Base-by-base conservation (phyloP, 164 flowering plant genomes). In the Umbilicus rupestris region DNA sequence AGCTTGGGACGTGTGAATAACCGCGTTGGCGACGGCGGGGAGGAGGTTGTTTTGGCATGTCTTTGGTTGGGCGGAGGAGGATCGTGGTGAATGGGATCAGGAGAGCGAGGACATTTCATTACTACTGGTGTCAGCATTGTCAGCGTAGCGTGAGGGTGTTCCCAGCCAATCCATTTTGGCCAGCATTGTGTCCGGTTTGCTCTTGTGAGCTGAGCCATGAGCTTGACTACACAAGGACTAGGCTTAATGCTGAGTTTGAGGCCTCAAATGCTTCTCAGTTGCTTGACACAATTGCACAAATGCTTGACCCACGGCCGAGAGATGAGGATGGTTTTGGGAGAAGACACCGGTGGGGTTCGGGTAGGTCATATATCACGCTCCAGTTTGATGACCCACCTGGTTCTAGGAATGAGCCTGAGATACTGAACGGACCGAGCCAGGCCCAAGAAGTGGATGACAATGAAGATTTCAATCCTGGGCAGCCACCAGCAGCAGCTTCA, bases 101-200 rank as follows among this genome's bases (percentile, higher is more conserved):
- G 35, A 71, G 87, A 71, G 72, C 64, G 62, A 70, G 84, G 73
- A 76, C 76, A 7, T 75, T 73, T 72, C 87, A 76, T 65, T 83
- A 79, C 77, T 81, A 73, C 59, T 78, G 79, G 80, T 83, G 87
- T 69, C 76, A 67, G 24, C 72, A 57, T 16, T 83, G 86, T 69
- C 80, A 71, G 29, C 69, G 82, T 1, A 71, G 74, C 42, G 59
- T 78, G 3, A 64, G 84, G 58, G 55, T 78, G 17, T 24, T 71
- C 59, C 20, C 28, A 5, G 24, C 68, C 5, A 69, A 69, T 66
- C 77, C 70, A 0, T n/a, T 39, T 16, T 69, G 71, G 30, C 44
- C 60, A n/a, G 57, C 11, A 7, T 42, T 42, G 0, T 83, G 87
- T 46, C 87, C 87, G 0, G 42, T 31, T 37, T 83, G 87, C 69